Evolutionary conservation across 1,139 yeast species (phyloP), one percentile per base, ranked within the genome.

Genomic region (Suhomyces choctaworum): DNA sequence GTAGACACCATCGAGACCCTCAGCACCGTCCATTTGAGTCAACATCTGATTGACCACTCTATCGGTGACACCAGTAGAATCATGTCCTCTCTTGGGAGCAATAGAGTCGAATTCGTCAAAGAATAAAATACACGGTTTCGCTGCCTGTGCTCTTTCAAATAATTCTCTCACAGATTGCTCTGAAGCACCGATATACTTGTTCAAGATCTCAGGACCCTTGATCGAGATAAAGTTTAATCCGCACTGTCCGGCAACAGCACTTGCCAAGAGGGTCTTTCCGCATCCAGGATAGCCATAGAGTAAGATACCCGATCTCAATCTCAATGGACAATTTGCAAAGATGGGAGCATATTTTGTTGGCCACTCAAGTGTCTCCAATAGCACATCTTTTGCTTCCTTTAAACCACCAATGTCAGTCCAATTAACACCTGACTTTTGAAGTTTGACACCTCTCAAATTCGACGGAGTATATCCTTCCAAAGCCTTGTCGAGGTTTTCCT

Each of bases 21-120:
- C 98, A 1, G 97, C 97, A 64, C 99, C 99, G 62, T 92, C 99
- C 96, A 92, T 89, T 58, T 94, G 97, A 0, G 98, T 92, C 52
- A 92, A 76, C 81, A 92, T 78, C 57, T 92, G 98, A 60, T 94
- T 94, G 25, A 92, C 98, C 26, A 92, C 97, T 52, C 98, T 76
- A 58, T 92, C 98, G 1, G 98, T 92, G 4, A 92, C 98, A 42
- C 97, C 98, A 0, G 98, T 90, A 2, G 96, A 86, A 54, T 92
- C 98, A 54, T 90, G 97, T 1, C 98, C 98, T 70, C 98, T 81
- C 59, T 90, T 90, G 1, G 98, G 97, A 0, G 97, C 97, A 53
- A 92, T 88, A 0, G 97, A 88, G 50, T 92, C 98, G 58, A 92
- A 89, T 56, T 92, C 98, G 60, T 92, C 98, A 60, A 92, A 92